These are phyloP conservation scores for Magnolia sinica DNA, from an alignment of 164 flowering plant genomes.

Conservation along the genomic window DNA sequence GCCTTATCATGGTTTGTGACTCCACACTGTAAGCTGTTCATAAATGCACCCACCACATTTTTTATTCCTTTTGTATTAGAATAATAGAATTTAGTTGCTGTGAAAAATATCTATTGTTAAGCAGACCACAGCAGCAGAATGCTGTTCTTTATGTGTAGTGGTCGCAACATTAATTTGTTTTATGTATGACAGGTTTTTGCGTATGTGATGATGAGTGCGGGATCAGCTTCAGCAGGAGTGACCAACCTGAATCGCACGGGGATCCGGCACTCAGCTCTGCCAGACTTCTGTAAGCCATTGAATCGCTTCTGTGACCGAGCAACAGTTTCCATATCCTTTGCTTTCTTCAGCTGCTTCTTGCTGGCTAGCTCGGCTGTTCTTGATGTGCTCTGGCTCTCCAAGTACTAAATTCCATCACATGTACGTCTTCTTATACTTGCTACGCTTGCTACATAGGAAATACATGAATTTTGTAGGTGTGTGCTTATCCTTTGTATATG, in stretches of 20 bases:
- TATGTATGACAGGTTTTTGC: slow-evolving; percentile 56
- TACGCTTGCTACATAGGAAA: neutral
- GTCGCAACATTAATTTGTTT: neutral
- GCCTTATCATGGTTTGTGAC: too few relatives aligned
- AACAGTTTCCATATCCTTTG: slow-evolving; percentile 62
- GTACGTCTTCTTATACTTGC: neutral
- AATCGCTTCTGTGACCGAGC: slow-evolving; percentile 69
- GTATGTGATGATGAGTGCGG: slow-evolving; percentile 79
- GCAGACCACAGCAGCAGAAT: neutral
- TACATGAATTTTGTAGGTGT: slow-evolving; percentile 2
- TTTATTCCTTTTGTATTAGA: too few relatives aligned
- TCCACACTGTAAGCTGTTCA: too few relatives aligned
- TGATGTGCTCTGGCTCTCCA: slow-evolving; percentile 68
- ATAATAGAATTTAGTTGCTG: too few relatives aligned
- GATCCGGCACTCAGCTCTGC: slow-evolving; percentile 64
- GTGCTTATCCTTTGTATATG: neutral
- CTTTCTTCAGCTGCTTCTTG: slow-evolving; percentile 67
- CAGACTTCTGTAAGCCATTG: slow-evolving; percentile 79
- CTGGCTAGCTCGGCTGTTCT: slow-evolving; percentile 59
- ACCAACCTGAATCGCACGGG: slow-evolving; percentile 86
- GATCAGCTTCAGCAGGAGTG: slow-evolving; percentile 86
- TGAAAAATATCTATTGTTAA: too few relatives aligned
- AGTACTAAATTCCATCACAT: slow-evolving; percentile 23
- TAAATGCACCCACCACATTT: too few relatives aligned
- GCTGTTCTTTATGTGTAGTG: neutral